Base-by-base conservation (phyloP, 768 basidiomycete species). In the Pulveroboletus sp. region DNA sequence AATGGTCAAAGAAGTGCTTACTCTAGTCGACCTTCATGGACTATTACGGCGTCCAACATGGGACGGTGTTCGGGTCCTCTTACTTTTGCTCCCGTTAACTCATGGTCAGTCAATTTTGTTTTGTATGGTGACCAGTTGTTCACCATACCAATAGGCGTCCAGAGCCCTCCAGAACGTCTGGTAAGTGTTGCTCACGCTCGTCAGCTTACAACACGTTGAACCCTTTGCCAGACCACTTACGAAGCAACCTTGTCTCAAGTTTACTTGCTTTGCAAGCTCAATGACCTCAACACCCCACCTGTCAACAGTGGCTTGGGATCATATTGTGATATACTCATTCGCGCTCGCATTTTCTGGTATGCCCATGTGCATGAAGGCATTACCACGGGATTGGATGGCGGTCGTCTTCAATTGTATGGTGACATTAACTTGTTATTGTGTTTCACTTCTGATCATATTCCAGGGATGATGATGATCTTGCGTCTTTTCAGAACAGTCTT, bases 281-380 rank as follows among this genome's bases (percentile, higher is more conserved):
- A 77, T 52, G 56, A 60, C 27, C 27, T 29, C 27, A 9, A 9
- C 16, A 48, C 68, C 31, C 69, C 75, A 1, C 74, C 77, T 13
- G 67, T 80, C 19, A 72, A 75, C 46, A 77, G 72, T 40, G 76
- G 77, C 19, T 70, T 72, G 36, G 75, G 73, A 3, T 72, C 76
- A 29, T 82, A 84, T 42, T 79, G 86, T 43, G 80, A 84, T 31
- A 65, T 74, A 7, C 69, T 70, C 69, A 73, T 87, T 29, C 81
- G 90, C 29, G 84, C 89, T 3, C 76, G 93, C 25, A 75, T 94
- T 27, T 94, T 91, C 64, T 95, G 91, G 89, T 95, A 93, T 58
- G 82, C 87, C 7, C 81, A 92, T 53, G 80, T 87, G 21, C 84
- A 90, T 50, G 94, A 95, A 68, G 89, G 90, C 24, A 77, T 94